Base-by-base conservation (phyloP, 192 early-diverging fungal species). In the Dissophora ornata region DNA sequence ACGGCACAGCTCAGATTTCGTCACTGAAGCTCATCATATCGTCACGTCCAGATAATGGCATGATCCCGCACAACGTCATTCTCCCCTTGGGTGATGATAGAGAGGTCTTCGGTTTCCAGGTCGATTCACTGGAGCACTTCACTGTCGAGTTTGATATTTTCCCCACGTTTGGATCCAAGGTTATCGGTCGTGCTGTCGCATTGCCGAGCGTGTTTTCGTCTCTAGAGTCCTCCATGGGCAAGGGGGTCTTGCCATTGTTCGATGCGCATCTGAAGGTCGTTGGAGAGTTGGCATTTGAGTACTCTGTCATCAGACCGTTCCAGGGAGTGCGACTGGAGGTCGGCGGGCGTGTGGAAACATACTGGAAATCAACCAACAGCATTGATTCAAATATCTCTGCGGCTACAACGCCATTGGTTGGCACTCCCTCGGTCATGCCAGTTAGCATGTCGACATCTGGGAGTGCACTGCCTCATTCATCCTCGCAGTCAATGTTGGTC, bases 311-410 rank as follows among this genome's bases (percentile, higher is more conserved):
- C 29, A 87, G 88, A 56, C 94, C 98, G 2, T 96, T 99, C 79
- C 85, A 84, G 47, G 96, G 95, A 45, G 89, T 93, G 2, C 86
- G 90, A 41, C 82, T 99, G 62, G 91, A 93, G 80, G 97, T 98
- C 73, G 98, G 96, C 19, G 98, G 98, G 21, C 91, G 91, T 38
- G 92, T 98, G 21, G 96, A 97, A 70, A 99, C 98, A 0, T 99
- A 99, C 80, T 99, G 98, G 98, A 99, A 98, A 84, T 93, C 95
- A 6, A 97, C 95, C 11, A 93, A 93, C 67, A 90, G 94, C 19
- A 69, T 89, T 16, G 61, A 71, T 12, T 80, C 85, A 3, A 67
- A 49, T 38, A 59, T 70, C n/a, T 71, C 80, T 15, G 32, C 79
- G 11, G 50, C 66, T 8, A 53, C 79, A 0, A 69, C 79, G 28